These are phyloP conservation scores for Tetrahymena thermophila DNA, from an alignment of 73 alveolate genomes.

Conservation along the genomic window DNA sequence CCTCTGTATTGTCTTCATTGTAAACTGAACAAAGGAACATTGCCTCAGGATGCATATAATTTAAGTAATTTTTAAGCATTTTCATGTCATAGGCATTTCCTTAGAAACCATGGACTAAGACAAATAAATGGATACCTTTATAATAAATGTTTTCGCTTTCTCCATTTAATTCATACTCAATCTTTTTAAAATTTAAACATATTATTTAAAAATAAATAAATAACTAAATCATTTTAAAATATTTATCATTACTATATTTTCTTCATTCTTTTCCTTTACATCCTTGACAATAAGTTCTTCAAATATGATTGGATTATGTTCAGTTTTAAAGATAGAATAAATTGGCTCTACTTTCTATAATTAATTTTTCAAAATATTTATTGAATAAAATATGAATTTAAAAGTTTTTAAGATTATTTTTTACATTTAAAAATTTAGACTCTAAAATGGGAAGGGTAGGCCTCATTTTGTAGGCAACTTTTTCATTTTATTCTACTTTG, in stretches of 20 bases:
- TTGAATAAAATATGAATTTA: not conserved
- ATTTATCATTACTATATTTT: conserved; percentile 19
- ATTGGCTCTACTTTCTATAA: conserved; percentile 2
- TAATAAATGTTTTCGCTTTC: conserved; percentile 48
- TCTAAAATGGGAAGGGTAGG: not conserved
- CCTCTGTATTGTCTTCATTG: conserved; percentile 92
- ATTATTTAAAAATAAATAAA: not conserved
- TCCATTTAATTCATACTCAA: conserved; percentile 26
- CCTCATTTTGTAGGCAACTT: not conserved
- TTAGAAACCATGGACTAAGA: conserved; percentile 96
- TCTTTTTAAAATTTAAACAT: not conserved
- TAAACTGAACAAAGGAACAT: conserved; percentile 85
- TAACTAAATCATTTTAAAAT: conserved; percentile 22
- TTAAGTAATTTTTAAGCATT: conserved; percentile 82
- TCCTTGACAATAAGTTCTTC: conserved; percentile 68
- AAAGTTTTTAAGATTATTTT: not conserved
- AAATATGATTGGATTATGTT: conserved; percentile 59
- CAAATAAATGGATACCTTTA: conserved; percentile 88
- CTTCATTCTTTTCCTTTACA: conserved; percentile 62
- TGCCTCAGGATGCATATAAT: conserved; percentile 85
- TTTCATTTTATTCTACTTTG: not conserved
- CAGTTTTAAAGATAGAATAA: conserved; percentile 40
- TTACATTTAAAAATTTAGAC: not conserved
- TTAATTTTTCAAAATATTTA: not conserved
- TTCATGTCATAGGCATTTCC: conserved; percentile 96